phyloP scores from a whole-genome alignment of 2,329 filamentous ascomycete species.

The Curvularia spicifera region DNA sequence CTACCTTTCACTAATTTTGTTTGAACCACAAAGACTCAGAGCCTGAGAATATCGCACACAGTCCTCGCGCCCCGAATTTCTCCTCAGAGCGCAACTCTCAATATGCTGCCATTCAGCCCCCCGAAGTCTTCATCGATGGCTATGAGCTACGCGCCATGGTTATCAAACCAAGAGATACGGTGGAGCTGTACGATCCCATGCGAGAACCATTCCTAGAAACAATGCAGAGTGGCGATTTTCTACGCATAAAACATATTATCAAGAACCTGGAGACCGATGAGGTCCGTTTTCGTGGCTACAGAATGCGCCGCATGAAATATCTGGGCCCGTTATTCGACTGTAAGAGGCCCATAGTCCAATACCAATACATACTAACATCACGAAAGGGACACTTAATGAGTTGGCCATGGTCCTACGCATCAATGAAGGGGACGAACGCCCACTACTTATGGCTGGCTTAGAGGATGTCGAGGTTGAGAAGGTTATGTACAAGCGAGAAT shows the following conservation, averaged over 20 bases:
- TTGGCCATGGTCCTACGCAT: constrained; percentile 11
- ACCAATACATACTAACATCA: constrained; percentile 2
- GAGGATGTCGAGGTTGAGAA: constrained; percentile 6
- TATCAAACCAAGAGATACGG: constrained; percentile 17
- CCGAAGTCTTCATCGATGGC: not conserved
- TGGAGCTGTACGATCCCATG: constrained; percentile 24
- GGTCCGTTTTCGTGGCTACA: constrained; percentile 28
- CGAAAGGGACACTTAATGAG: constrained; percentile 25
- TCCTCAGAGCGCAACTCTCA: not conserved
- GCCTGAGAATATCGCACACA: not conserved
- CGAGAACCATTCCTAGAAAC: not conserved
- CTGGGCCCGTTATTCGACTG: constrained; percentile 27
- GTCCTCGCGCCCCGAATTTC: not conserved
- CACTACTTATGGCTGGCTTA: constrained; percentile 5
- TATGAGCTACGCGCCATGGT: not conserved
- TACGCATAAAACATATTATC: constrained; percentile 28
- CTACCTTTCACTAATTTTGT: not conserved
- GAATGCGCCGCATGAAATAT: constrained; percentile 28
- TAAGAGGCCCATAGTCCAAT: not conserved
- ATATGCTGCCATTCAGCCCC: not conserved
- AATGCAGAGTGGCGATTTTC: constrained; percentile 31
- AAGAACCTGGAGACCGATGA: constrained; percentile 23
- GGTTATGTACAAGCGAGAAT: not conserved
- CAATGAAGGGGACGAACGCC: constrained; percentile 3
- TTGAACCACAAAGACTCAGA: constrained; percentile 1